Evolutionary conservation across 192 early-diverging fungal species (phyloP), one percentile per base, ranked within the genome.

Genomic region (Backusella westeae): DNA sequence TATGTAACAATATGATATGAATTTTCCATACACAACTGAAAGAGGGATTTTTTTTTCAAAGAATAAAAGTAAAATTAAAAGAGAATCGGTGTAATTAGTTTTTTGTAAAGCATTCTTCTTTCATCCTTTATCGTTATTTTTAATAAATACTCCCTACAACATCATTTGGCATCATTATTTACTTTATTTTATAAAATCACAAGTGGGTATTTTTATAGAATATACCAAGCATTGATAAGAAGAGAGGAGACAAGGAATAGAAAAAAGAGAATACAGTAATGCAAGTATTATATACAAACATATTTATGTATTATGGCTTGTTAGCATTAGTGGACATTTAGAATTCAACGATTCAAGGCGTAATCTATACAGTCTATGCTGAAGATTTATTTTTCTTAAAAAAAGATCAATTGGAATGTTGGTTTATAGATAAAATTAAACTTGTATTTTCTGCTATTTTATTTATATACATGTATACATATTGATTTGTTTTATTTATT

Each of bases 391-490:
- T 59, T 59, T 59, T 26, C 9, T 23, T 56, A 56, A 56, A 59
- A 23, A 26, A 23, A 53, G n/a, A 23, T 21, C 21, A 59, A 59
- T 53, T 53, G 21, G 21, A 59, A 56, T 56, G 49, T 53, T 53
- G 49, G 21, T 53, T 21, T 53, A 56, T 56, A 56, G 53, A 59
- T 59, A 59, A 59, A 59, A 59, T 59, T 59, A 59, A 59, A 59
- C 53, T 59, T 23, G 8, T 59, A 59, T 59, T 59, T 59, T 59
- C 53, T 59, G 9, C 53, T 26, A 21, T 59, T 26, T 59, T 59
- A 12, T 59, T 21, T 56, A 21, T 56, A 56, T 49, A 5, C 17
- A 49, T 49, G 14, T 2, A 56, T 56, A 56, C 17, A 56, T 56
- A 21, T 21, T 56, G 52, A 9, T 56, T 56, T 56, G 52, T 56